A percentile compares a stretch with the other conserved stretches of the same genome.
Conservation (phyloP, 2,329 filamentous ascomycete species). For the Coniochaeta sp. region DNA sequence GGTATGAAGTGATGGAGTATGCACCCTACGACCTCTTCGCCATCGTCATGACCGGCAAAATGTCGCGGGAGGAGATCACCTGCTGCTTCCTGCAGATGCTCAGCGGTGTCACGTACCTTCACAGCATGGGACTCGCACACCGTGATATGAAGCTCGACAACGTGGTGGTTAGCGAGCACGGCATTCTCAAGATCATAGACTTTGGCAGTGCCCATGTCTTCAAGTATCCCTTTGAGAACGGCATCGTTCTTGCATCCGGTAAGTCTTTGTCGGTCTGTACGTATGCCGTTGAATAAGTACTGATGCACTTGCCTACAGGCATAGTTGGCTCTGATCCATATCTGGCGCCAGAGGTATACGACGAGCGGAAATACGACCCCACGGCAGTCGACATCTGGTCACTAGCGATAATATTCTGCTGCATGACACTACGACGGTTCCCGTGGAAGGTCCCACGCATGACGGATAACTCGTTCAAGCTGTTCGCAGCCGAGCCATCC, state of each 20-base stretch:
- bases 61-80: constrained; percentile 83
- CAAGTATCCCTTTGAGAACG: constrained; percentile 92
- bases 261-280: constrained; percentile 27
- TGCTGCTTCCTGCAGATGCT: constrained; percentile 93
- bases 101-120: constrained; percentile 88
- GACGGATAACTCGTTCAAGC: constrained; percentile 89
- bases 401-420: constrained; percentile 96
- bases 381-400: constrained; percentile 97
- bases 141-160: constrained; percentile 96
- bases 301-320: constrained; percentile 27
- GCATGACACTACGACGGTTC: constrained; percentile 92
- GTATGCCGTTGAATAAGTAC: background rate
- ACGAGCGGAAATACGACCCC: constrained; percentile 87
- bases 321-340: constrained; percentile 87
- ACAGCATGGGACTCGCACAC: constrained; percentile 91
- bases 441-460: constrained; percentile 93
- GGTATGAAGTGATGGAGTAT: constrained; percentile 99
- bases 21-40: constrained; percentile 94
- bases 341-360: constrained; percentile 92
- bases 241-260: constrained; percentile 76
- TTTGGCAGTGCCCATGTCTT: constrained; percentile 97
- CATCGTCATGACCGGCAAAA: constrained; percentile 98
- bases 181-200: constrained; percentile 99
- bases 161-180: constrained; percentile 90
- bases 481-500: constrained; percentile 82